Percentiles rank a stretch among this genome's conserved stretches.
These are phyloP conservation scores for Sphagnum tenellum DNA, from an alignment of 225 moss, liverwort and hornwort genomes.

Conservation along the genomic window DNA sequence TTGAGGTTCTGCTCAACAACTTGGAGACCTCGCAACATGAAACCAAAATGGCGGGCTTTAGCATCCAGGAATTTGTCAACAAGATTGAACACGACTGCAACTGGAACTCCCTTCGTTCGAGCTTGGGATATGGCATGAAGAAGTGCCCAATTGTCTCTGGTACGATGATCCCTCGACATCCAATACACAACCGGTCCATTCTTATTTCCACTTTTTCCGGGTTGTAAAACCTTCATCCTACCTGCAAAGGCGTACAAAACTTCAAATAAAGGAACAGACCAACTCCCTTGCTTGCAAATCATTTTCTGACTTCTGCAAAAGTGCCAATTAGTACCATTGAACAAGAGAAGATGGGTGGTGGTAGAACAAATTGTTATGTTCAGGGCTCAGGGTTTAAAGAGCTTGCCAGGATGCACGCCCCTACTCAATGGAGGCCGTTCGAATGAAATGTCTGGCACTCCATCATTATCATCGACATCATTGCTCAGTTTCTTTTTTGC, in stretches of 20 bases:
- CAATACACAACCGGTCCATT: slow-evolving; percentile 87
- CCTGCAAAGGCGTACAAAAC: slow-evolving; percentile 12
- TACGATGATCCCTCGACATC: slow-evolving; percentile 96
- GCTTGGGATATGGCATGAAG: slow-evolving; percentile 83
- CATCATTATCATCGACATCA: too few species aligned
- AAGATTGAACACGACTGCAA: slow-evolving; percentile 86
- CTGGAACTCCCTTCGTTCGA: slow-evolving; percentile 47
- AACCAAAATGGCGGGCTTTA: slow-evolving; percentile 87
- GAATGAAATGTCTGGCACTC: too few species aligned
- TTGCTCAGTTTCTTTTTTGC: too few species aligned
- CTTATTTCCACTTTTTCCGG: slow-evolving; percentile 19
- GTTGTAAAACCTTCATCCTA: slow-evolving; percentile 57
- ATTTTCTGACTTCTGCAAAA: too few species aligned
- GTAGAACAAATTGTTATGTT: too few species aligned
- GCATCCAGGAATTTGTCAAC: slow-evolving; percentile 84
- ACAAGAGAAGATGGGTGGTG: too few species aligned
- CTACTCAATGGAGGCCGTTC: too few species aligned
- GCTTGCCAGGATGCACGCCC: too few species aligned
- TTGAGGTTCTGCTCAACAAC: slow-evolving; percentile 73
- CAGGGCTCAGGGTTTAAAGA: too few species aligned
- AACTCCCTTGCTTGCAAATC: too few species aligned
- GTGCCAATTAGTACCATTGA: too few species aligned
- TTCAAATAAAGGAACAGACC: too few species aligned
- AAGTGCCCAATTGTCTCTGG: slow-evolving; percentile 91
- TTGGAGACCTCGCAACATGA: slow-evolving; percentile 93